Evolutionary conservation across 768 basidiomycete species (phyloP).

Genomic region (Lentinula aciculospora): DNA sequence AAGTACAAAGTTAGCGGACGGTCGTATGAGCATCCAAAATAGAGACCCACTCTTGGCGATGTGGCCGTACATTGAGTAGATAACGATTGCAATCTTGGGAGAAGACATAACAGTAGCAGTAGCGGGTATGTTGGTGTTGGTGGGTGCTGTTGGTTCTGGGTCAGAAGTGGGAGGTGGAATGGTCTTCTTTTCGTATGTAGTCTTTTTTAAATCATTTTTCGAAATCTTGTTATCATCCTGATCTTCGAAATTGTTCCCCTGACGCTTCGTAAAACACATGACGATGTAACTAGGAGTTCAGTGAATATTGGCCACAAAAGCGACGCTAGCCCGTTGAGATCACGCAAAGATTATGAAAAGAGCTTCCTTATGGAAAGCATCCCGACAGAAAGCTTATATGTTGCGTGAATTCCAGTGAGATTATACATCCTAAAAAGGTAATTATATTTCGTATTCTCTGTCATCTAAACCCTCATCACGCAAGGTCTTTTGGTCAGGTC

Average conservation of each 20-base stretch:
- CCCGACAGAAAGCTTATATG: background rate
- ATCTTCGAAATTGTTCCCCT: slow-evolving; percentile 28
- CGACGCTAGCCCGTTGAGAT: background rate
- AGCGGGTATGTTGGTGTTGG: slow-evolving; percentile 9
- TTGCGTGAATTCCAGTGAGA: slow-evolving; percentile 5
- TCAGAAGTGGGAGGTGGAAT: slow-evolving; percentile 7
- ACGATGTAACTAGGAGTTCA: background rate
- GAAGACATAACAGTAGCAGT: slow-evolving; percentile 29
- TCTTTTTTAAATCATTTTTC: slow-evolving; percentile 3
- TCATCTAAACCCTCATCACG: background rate
- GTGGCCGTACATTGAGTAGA: slow-evolving; percentile 75
- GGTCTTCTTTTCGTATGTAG: slow-evolving; percentile 1
- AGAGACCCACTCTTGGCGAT: slow-evolving; percentile 52
- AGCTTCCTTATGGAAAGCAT: slow-evolving; percentile 1
- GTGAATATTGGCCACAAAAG: background rate
- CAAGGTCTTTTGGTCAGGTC: background rate
- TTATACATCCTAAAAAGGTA: background rate
- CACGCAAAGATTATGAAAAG: background rate
- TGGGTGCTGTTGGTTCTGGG: slow-evolving; percentile 13
- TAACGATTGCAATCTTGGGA: slow-evolving; percentile 63
- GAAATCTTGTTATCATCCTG: slow-evolving; percentile 1
- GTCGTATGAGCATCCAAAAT: background rate
- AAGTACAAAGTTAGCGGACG: background rate
- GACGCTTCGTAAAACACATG: slow-evolving; percentile 35
- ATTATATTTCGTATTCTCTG: background rate